Conservation (phyloP, 2,329 filamentous ascomycete genomes). For the Sodiomyces alkalinus region DNA sequence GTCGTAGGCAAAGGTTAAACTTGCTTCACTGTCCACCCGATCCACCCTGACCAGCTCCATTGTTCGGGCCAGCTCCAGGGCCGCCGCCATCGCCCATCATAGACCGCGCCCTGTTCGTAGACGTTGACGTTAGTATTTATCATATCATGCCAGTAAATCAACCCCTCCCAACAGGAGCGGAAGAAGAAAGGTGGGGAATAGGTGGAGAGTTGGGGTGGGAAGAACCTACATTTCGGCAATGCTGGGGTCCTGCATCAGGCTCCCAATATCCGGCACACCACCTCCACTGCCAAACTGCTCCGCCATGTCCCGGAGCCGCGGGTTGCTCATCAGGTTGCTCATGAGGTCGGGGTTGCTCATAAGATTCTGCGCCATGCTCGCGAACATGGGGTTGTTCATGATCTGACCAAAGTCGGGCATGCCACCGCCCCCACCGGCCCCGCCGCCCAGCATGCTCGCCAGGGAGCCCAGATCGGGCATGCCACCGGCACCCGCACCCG, state of each 20-base stretch:
- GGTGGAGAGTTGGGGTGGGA: neutral
- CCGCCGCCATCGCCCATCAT: conserved; percentile 27
- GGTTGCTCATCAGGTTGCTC: conserved; percentile 88
- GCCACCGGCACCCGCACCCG: conserved; percentile 38
- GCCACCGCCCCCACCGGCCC: conserved; percentile 49
- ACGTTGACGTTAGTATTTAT: no score
- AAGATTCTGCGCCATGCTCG: conserved; percentile 88
- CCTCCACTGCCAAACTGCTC: conserved; percentile 59
- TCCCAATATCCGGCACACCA: conserved; percentile 77
- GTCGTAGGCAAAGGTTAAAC: no score
- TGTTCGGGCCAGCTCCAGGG: conserved; percentile 12
- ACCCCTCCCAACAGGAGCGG: neutral
- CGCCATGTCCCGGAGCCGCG: conserved; percentile 74
- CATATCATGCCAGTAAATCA: conserved; percentile 1
- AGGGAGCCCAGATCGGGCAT: conserved; percentile 59
- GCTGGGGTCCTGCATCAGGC: conserved; percentile 81
- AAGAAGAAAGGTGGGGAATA: no score
- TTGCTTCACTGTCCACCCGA: conserved; percentile 5
- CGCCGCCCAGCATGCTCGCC: conserved; percentile 55
- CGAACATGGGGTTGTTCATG: conserved; percentile 98
- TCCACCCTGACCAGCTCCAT: conserved; percentile 13
- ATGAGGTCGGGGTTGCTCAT: conserved; percentile 96
- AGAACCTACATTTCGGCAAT: conserved; percentile 79
- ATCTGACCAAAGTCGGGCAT: conserved; percentile 80
- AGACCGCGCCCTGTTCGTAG: conserved; percentile 22